Percentiles rank a stretch among this genome's conserved stretches.
These are phyloP conservation scores for Coniella vitis DNA, from an alignment of 2,329 filamentous ascomycete species.

Conservation along the genomic window DNA sequence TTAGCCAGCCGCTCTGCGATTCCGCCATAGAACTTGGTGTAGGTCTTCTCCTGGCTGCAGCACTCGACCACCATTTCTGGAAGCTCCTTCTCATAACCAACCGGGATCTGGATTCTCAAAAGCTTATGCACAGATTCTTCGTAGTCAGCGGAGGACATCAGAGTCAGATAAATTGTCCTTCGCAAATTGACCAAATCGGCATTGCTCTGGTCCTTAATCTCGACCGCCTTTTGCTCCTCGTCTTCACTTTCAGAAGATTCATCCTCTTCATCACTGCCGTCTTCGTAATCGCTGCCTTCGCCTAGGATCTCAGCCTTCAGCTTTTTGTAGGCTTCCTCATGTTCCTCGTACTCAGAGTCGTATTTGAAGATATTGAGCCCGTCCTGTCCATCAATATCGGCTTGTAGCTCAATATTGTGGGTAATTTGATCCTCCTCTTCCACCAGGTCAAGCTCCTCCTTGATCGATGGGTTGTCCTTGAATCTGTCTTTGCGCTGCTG, in stretches of 20 bases:
- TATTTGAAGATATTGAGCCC: slow-evolving; percentile 93
- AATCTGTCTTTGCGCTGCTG: slow-evolving; percentile 94
- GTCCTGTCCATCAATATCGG: slow-evolving; percentile 78
- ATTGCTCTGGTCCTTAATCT: slow-evolving; percentile 97
- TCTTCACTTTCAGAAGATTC: slow-evolving; percentile 67
- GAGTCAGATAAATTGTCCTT: slow-evolving; percentile 91
- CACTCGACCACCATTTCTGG: slow-evolving; percentile 97
- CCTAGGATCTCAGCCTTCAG: slow-evolving; percentile 91
- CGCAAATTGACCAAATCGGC: slow-evolving; percentile 90
- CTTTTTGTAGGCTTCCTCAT: slow-evolving; percentile 81
- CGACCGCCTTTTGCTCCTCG: slow-evolving; percentile 72
- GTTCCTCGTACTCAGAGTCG: slow-evolving; percentile 80
- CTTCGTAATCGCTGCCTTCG: slow-evolving; percentile 81
- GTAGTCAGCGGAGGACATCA: slow-evolving; percentile 92
- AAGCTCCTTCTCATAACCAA: slow-evolving; percentile 80
- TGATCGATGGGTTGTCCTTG: slow-evolving; percentile 87
- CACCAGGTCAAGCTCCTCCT: slow-evolving; percentile 88
- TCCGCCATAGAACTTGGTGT: slow-evolving; percentile 93
- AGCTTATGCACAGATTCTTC: slow-evolving; percentile 97
- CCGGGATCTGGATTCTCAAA: slow-evolving; percentile 84
- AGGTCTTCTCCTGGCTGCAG: slow-evolving; percentile 92
- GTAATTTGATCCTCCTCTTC: slow-evolving; percentile 99
- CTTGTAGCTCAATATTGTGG: slow-evolving; percentile 75
- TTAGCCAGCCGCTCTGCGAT: slow-evolving; percentile 94
- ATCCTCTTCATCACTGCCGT: slow-evolving; percentile 61